phyloP scores from a whole-genome alignment of 2,329 filamentous ascomycete species.

The Rhinocladiella similis region DNA sequence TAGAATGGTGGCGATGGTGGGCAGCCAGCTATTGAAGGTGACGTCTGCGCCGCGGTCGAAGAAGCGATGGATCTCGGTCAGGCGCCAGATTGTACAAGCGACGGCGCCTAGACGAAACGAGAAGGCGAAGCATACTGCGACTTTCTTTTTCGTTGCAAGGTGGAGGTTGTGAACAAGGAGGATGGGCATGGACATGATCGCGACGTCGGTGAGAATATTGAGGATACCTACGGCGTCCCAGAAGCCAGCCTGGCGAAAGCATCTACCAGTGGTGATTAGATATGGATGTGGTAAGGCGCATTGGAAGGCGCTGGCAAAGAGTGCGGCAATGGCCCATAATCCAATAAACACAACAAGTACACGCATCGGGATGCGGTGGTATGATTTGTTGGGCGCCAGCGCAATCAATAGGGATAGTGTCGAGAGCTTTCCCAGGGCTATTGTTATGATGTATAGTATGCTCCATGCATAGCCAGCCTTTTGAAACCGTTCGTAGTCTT shows the following conservation, averaged over 20 bases:
- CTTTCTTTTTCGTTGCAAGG: slow-evolving; percentile 22
- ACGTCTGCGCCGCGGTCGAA: slow-evolving; percentile 13
- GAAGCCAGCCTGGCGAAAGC: slow-evolving; percentile 25
- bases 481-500: slow-evolving; percentile 11
- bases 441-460: slow-evolving; percentile 21
- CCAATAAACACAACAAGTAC: slow-evolving; percentile 15
- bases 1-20: slow-evolving; percentile 15
- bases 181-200: slow-evolving; percentile 25
- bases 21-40: slow-evolving; percentile 19
- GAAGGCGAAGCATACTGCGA: slow-evolving; percentile 23
- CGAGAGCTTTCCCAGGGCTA: slow-evolving; percentile 13
- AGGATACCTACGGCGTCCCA: slow-evolving; percentile 23
- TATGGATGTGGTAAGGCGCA: slow-evolving; percentile 23
- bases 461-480: slow-evolving; percentile 30
- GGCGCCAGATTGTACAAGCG: slow-evolving; percentile 15
- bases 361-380: slow-evolving; percentile 16
- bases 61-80: slow-evolving; percentile 7
- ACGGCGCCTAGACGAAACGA: slow-evolving; percentile 12
- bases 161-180: slow-evolving; percentile 28
- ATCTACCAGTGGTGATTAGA: slow-evolving; percentile 19
- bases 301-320: slow-evolving; percentile 28
- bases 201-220: slow-evolving; percentile 27
- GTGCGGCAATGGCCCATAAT: slow-evolving; percentile 22
- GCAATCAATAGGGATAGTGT: slow-evolving; percentile 14
- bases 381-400: slow-evolving; percentile 12